Base-by-base conservation (phyloP, 345 rosid genomes). In the Cardamine occulta region DNA sequence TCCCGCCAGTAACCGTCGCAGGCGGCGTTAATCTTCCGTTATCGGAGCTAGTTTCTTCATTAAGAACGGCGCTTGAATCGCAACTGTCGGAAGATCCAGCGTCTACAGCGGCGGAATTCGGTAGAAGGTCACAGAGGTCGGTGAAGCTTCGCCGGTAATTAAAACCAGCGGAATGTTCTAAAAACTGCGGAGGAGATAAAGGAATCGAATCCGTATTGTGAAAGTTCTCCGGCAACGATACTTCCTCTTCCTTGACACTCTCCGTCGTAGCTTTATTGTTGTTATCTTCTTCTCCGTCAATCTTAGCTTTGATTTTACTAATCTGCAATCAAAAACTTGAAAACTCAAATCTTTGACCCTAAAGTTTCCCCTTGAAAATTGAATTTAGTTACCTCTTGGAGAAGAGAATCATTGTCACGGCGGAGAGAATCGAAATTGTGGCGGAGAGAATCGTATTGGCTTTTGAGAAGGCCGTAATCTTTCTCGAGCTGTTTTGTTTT, bases 71-170 rank as follows among this genome's bases (percentile, higher is more conserved):
- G 63, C 97, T 87, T 2, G 97, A 88, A 57, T 90, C 97, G 40
- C 68, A 56, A 26, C 98, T 91, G 34, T 90, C 97, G 0, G 98
- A 90, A 8, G 90, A 85, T 73, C 93, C 96, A 18, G 84, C 97
- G 5, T 64, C 80, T 7, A 64, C 35, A 8, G 68, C 86, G 14
- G 68, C 18, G 23, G 76, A 88, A 1, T 49, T 59, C 4, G 84
- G 84, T 67, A 88, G 72, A 24, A 88, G 74, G 23, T 80, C 83
- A 74, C 74, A 31, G 23, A 70, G 64, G 51, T 91, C 82, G 57
- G 81, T 78, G 77, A 84, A 85, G 77, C 80, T 83, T 49, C 84
- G 82, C 40, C 86, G 85, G 34, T 72, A 86, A 49, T 80, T 83
- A 64, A 91, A 75, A 14, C 79, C 84, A 6, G 79, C 82, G 1